Base-by-base conservation (phyloP, 352 stramenopile genomes). In the Phytophthora agathidicida region DNA sequence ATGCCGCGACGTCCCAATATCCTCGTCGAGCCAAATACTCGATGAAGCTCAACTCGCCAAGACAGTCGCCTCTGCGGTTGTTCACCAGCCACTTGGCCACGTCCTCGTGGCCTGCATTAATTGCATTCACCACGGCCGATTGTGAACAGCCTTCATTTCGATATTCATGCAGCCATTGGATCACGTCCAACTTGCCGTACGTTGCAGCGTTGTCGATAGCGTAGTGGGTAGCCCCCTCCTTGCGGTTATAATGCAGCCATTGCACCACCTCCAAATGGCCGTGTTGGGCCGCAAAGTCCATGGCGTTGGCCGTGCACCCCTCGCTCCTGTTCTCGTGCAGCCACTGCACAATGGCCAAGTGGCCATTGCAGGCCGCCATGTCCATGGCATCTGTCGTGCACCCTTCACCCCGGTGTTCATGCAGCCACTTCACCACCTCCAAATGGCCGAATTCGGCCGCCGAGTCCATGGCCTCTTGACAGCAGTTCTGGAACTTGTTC, bases 311-410 rank as follows among this genome's bases (percentile, higher is more conserved):
- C 13, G 77, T 88, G 55, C 77, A 88, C n/a, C 79, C 79, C 53
- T 89, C 80, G 2, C 13, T 64, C 3, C 77, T 68, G 38, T 89
- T 53, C 3, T 30, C 36, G n/a, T 92, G 82, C 10, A 92, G 64
- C 80, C 80, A 92, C 46, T 86, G 57, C 7, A 89, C 73, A 17
- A 86, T 61, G 0, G 62, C 22, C 16, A 87, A 33, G 41, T 89
- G 77, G 8, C 80, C 80, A 46, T 86, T 86, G 19, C 54, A 54
- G 5, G 80, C 80, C 3, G 80, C 80, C 69, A 87, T 78, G 45
- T 87, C 75, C 75, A 89, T 87, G 0, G 77, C 80, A 46, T 87
- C 80, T n/a, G 72, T 87, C 20, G 72, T 82, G 60, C 80, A 89
- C 32, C 80, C 80, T 53, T 87, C 76, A 2, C 27, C 7, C 0